Conservation (phyloP, 2,329 filamentous ascomycete species). For the Scorias spongiosa region DNA sequence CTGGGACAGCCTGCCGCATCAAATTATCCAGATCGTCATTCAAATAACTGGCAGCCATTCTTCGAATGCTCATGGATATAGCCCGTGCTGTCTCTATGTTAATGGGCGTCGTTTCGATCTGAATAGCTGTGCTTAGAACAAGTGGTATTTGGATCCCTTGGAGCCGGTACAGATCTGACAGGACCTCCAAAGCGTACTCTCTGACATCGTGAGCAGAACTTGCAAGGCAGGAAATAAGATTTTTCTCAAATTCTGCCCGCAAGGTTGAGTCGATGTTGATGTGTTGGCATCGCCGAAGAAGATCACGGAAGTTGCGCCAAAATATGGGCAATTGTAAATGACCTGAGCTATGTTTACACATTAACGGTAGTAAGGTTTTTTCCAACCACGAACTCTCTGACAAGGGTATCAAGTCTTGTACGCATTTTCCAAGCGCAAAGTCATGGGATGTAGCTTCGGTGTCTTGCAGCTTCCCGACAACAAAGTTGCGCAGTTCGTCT, state of each 20-base stretch:
- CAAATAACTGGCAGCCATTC: constrained; percentile 52
- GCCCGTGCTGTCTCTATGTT: constrained; percentile 59
- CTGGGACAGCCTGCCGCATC: constrained; percentile 57
- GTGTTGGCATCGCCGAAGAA: constrained; percentile 6
- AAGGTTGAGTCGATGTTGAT: constrained; percentile 22
- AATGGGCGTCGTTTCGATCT: constrained; percentile 68
- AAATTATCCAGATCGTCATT: constrained; percentile 44
- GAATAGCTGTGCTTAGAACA: constrained; percentile 49
- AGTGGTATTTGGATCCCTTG: constrained; percentile 36
- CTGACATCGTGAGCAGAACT: constrained; percentile 62
- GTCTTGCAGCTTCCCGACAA: background rate
- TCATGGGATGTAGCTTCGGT: background rate
- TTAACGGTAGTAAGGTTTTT: constrained; percentile 6
- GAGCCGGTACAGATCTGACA: constrained; percentile 44
- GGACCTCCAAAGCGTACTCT: constrained; percentile 54
- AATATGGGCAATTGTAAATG: constrained; percentile 9
- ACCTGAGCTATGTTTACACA: constrained; percentile 8
- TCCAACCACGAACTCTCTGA: background rate
- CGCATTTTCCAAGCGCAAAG: constrained; percentile 10
- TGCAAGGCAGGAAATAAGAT: constrained; percentile 58
- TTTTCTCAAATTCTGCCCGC: constrained; percentile 45
- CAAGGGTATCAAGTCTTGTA: constrained; percentile 8
- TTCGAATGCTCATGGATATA: constrained; percentile 74
- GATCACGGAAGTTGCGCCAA: constrained; percentile 14
- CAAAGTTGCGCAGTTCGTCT: no score